Conservation (phyloP, 1,139 yeast species). For the Blastobotrys aristatus region DNA sequence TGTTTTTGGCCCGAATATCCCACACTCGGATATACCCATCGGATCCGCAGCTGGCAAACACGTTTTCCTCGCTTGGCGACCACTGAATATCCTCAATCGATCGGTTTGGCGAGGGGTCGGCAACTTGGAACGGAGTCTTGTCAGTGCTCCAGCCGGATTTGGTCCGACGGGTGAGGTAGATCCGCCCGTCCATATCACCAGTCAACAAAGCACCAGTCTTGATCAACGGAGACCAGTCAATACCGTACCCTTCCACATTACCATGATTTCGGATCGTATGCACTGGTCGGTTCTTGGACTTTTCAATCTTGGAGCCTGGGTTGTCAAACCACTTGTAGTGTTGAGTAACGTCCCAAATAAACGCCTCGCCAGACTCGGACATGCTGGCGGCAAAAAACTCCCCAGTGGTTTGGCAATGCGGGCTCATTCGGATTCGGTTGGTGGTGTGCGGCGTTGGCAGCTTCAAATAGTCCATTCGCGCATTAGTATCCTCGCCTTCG, state of each 20-base stretch:
- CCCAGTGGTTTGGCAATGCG: constrained; percentile 68
- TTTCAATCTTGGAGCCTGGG: constrained; percentile 81
- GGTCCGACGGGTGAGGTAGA: constrained; percentile 72
- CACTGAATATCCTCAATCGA: constrained; percentile 96
- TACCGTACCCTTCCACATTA: constrained; percentile 94
- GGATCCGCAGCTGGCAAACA: constrained; percentile 87
- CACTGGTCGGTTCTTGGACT: constrained; percentile 68
- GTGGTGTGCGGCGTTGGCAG: constrained; percentile 78
- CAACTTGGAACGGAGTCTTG: constrained; percentile 61
- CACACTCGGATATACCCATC: constrained; percentile 92
- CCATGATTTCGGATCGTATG: constrained; percentile 88
- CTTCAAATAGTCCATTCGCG: constrained; percentile 78
- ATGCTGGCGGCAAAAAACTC: constrained; percentile 85
- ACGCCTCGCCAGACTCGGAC: constrained; percentile 88
- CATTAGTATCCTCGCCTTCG: constrained; percentile 69
- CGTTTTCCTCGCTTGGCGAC: constrained; percentile 89
- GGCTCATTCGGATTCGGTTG: constrained; percentile 81
- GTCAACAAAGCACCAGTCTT: constrained; percentile 76
- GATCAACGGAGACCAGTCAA: constrained; percentile 92
- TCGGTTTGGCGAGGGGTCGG: constrained; percentile 36
- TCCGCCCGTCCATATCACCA: constrained; percentile 85
- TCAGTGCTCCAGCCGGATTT: constrained; percentile 84
- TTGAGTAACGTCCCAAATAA: constrained; percentile 72
- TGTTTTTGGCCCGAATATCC: constrained; percentile 94
- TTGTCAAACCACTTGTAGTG: constrained; percentile 81